These are phyloP conservation scores for Perkinsus chesapeaki DNA, from an alignment of 169 alveolate species.

Conservation along the genomic window DNA sequence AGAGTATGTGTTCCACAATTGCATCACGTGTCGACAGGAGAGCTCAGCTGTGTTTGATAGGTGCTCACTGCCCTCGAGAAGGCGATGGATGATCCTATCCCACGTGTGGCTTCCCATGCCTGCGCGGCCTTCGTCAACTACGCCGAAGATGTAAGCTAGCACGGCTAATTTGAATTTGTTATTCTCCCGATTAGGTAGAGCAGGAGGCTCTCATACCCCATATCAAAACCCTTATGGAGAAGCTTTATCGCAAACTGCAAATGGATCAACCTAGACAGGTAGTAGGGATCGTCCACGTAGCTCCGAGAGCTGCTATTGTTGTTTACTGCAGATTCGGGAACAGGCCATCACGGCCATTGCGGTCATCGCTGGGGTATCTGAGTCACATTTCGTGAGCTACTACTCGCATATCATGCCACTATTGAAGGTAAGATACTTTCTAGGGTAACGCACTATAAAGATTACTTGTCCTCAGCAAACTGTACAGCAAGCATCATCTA, in stretches of 20 bases:
- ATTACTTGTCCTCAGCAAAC: slow-evolving; percentile 20
- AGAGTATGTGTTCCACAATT: no score
- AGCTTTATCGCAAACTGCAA: neutral
- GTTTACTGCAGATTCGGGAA: slow-evolving; percentile 55
- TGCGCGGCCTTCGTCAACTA: slow-evolving; percentile 79
- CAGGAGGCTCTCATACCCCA: slow-evolving; percentile 10
- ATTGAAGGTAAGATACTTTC: slow-evolving; percentile 59
- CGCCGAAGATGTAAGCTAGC: slow-evolving; percentile 71
- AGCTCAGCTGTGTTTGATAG: slow-evolving; percentile 5
- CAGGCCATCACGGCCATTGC: slow-evolving; percentile 81
- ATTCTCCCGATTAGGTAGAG: neutral
- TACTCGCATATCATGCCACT: slow-evolving; percentile 71
- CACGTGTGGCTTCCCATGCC: slow-evolving; percentile 79
- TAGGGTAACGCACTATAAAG: slow-evolving; percentile 8
- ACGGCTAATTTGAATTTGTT: neutral
- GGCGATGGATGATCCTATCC: slow-evolving; percentile 65
- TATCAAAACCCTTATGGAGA: neutral
- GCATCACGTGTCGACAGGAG: neutral
- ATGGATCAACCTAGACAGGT: neutral
- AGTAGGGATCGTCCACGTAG: neutral
- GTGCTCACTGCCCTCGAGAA: slow-evolving; percentile 63
- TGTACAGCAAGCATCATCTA: slow-evolving; percentile 14
- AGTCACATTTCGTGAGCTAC: slow-evolving; percentile 66
- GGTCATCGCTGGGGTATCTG: slow-evolving; percentile 81
- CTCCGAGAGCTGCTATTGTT: neutral